These are phyloP conservation scores for Fusarium musae DNA, from an alignment of 2,329 filamentous ascomycete species.

Conservation along the genomic window DNA sequence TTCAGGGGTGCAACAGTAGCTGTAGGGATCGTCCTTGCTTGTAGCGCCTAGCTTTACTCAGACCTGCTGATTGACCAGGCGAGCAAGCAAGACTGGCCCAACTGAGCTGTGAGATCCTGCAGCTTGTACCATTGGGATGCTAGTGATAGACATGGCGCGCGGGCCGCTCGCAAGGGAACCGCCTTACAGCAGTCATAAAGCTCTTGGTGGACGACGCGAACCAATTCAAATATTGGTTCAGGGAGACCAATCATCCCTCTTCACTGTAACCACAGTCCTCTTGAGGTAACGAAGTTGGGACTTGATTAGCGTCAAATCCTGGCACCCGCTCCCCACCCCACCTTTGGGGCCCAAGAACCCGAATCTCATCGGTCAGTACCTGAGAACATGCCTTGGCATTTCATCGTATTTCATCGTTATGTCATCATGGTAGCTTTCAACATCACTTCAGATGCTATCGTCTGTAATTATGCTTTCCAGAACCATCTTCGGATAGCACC, in stretches of 20 bases:
- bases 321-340: constrained; percentile 24
- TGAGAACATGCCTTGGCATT: not conserved
- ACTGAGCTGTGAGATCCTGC: constrained; percentile 31
- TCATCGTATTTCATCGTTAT: not conserved
- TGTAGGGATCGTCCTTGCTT: constrained; percentile 41
- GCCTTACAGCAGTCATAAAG: constrained; percentile 32
- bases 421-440: not conserved
- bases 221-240: constrained; percentile 20
- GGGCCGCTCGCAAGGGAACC: constrained; percentile 35
- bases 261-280: constrained; percentile 9
- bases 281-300: constrained; percentile 18
- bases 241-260: not conserved
- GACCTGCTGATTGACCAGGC: constrained; percentile 23
- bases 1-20: constrained; percentile 37
- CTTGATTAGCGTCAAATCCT: constrained; percentile 31
- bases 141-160: constrained; percentile 35
- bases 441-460: not conserved
- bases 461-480: not conserved
- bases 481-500: not conserved
- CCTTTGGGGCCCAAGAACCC: constrained; percentile 14
- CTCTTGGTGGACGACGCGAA: constrained; percentile 14
- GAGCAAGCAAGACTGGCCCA: constrained; percentile 17
- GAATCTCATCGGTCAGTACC: constrained; percentile 29
- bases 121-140: constrained; percentile 30
- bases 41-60: constrained; percentile 29